phyloP scores from a whole-genome alignment of 345 rosid genomes.

The Moringa oleifera region DNA sequence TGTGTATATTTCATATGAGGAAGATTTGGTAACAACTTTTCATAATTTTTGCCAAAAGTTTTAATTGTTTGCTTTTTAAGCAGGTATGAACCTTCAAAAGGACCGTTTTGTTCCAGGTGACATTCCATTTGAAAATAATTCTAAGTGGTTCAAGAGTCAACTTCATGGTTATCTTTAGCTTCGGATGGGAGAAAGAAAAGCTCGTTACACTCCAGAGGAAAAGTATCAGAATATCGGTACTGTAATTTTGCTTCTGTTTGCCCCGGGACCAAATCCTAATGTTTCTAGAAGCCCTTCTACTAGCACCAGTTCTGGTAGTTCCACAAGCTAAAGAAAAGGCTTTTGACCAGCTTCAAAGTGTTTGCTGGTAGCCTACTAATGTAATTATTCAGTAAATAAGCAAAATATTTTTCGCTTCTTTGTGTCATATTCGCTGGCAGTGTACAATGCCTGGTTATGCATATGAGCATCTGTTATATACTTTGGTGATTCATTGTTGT shows the following conservation, averaged over 20 bases:
- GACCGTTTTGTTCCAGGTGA: slow-evolving; percentile 65
- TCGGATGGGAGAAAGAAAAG: slow-evolving; percentile 62
- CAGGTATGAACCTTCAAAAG: slow-evolving; percentile 74
- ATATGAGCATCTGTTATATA: background rate
- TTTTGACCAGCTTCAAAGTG: background rate
- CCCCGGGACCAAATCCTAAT: slow-evolving; percentile 25
- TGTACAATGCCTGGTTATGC: no score
- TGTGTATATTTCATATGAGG: background rate
- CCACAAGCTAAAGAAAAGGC: slow-evolving; percentile 1
- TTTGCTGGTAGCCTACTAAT: background rate
- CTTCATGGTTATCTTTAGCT: slow-evolving; percentile 40
- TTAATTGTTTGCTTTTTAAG: slow-evolving; percentile 12
- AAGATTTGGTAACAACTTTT: background rate
- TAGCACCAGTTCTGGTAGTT: slow-evolving; percentile 1
- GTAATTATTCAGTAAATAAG: background rate
- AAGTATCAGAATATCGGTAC: slow-evolving; percentile 72
- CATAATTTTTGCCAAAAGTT: background rate
- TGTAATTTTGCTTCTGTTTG: slow-evolving; percentile 54
- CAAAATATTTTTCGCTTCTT: background rate
- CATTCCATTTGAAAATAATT: slow-evolving; percentile 46
- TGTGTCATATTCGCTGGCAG: background rate
- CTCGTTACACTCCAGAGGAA: slow-evolving; percentile 52
- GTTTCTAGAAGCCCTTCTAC: slow-evolving; percentile 8
- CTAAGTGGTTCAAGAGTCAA: slow-evolving; percentile 46
- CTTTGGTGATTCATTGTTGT: background rate